Evolutionary conservation across 345 rosid genomes (phyloP).

Genomic region (Stellera chamaejasme): DNA sequence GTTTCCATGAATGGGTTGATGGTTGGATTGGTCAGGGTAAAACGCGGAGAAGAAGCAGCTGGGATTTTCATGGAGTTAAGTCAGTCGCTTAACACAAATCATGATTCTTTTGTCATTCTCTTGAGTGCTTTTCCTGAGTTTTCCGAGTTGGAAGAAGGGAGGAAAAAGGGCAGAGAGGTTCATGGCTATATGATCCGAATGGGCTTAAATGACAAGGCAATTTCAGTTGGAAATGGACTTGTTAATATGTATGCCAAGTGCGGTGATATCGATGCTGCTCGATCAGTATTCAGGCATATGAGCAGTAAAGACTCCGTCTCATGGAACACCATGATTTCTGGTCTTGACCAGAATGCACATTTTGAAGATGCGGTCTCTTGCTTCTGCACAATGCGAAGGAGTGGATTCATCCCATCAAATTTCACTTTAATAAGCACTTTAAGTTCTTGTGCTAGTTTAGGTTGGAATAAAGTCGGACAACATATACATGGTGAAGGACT

Average conservation of each 20-base stretch:
- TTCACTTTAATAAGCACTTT: slow-evolving; percentile 68
- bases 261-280: slow-evolving; percentile 48
- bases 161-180: slow-evolving; percentile 72
- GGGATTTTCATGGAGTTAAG: slow-evolving; percentile 48
- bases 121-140: slow-evolving; percentile 75
- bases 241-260: slow-evolving; percentile 88
- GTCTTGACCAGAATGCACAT: slow-evolving; percentile 69
- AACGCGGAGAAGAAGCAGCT: slow-evolving; percentile 62
- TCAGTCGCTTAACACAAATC: slow-evolving; percentile 41
- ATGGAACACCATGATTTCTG: slow-evolving; percentile 90
- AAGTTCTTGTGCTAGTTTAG: slow-evolving; percentile 85
- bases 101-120: slow-evolving; percentile 56
- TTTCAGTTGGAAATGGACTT: slow-evolving; percentile 72
- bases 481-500: slow-evolving; percentile 64
- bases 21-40: slow-evolving; percentile 72
- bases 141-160: slow-evolving; percentile 38
- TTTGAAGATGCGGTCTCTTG: slow-evolving; percentile 47
- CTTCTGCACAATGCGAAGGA: slow-evolving; percentile 51
- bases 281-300: slow-evolving; percentile 50
- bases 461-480: slow-evolving; percentile 48
- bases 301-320: slow-evolving; percentile 66
- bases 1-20: slow-evolving; percentile 78
- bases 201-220: slow-evolving; percentile 37
- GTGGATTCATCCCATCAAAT: slow-evolving; percentile 43
- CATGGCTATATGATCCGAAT: slow-evolving; percentile 60